Conservation (phyloP, 2,329 filamentous ascomycete species). For the Verticillium zaregamsianum region DNA sequence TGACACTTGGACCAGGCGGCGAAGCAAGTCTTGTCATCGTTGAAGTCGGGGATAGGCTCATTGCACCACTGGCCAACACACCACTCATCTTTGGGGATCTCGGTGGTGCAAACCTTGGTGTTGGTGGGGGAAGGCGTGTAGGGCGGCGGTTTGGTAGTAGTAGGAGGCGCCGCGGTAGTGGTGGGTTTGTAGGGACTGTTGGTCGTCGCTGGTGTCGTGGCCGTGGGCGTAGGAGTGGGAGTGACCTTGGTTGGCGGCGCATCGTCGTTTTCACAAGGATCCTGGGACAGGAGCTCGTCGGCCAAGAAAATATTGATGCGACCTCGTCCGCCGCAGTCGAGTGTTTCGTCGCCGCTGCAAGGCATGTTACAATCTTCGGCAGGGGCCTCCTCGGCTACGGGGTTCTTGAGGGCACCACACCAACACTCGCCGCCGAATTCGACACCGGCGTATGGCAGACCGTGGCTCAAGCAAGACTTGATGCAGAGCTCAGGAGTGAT, state of each 20-base stretch:
- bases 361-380: slow-evolving; percentile 41
- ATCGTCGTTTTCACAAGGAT: slow-evolving; percentile 39
- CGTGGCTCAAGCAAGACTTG: slow-evolving; percentile 33
- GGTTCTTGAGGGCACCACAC: slow-evolving; percentile 50
- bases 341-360: slow-evolving; percentile 42
- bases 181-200: slow-evolving; percentile 13
- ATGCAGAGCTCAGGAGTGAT: slow-evolving; percentile 41
- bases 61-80: slow-evolving; percentile 51
- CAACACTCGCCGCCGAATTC: slow-evolving; percentile 37
- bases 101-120: slow-evolving; percentile 39
- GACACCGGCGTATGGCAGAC: slow-evolving; percentile 44
- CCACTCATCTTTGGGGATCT: slow-evolving; percentile 47
- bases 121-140: background rate
- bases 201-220: slow-evolving; percentile 4
- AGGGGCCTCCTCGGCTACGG: slow-evolving; percentile 31
- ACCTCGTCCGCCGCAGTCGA: slow-evolving; percentile 38
- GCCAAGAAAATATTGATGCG: slow-evolving; percentile 43
- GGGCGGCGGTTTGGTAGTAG: slow-evolving; percentile 29
- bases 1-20: slow-evolving; percentile 38
- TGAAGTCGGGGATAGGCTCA: slow-evolving; percentile 43
- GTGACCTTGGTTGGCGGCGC: slow-evolving; percentile 15
- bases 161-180: slow-evolving; percentile 18
- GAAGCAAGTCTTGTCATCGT: slow-evolving; percentile 35
- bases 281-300: slow-evolving; percentile 41
- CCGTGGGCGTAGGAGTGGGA: slow-evolving; percentile 5